Conservation (phyloP, 83 land plant genomes). For the Picea engelmannii region DNA sequence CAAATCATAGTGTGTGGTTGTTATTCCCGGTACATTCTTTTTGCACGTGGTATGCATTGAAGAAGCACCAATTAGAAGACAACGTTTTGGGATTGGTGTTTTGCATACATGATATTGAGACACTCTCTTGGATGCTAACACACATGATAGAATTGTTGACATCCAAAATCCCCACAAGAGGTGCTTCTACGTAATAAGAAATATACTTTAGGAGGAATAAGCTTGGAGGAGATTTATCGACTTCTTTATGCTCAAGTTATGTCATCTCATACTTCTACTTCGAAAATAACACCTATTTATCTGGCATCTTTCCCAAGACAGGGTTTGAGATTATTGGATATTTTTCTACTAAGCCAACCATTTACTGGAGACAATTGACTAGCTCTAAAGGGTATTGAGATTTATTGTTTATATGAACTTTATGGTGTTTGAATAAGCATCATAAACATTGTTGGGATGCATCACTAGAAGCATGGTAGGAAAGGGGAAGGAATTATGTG, state of each 20-base stretch:
- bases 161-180: conserved; percentile 58
- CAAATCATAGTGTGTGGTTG: too few relatives aligned
- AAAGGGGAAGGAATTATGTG: conserved; percentile 85
- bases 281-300: conserved; percentile 92
- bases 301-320: conserved; percentile 76
- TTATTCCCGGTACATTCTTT: too few relatives aligned
- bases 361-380: conserved; percentile 40
- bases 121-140: conserved; percentile 66
- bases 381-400: conserved; percentile 54
- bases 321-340: conserved; percentile 78
- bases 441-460: conserved; percentile 33
- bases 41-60: too few relatives aligned
- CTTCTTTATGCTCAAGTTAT: conserved; percentile 92
- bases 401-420: too few relatives aligned
- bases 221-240: conserved; percentile 85
- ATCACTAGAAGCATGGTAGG: conserved; percentile 95
- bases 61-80: too few relatives aligned
- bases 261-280: conserved; percentile 85
- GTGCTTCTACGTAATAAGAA: conserved; percentile 67
- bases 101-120: too few relatives aligned
- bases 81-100: too few relatives aligned
- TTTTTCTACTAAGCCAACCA: conserved; percentile 69
- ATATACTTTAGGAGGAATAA: conserved; percentile 66
- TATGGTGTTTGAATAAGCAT: too few relatives aligned
- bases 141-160: conserved; percentile 87